Evolutionary conservation across 768 basidiomycete genomes (phyloP).

Genomic region (Tulasnella sp.): DNA sequence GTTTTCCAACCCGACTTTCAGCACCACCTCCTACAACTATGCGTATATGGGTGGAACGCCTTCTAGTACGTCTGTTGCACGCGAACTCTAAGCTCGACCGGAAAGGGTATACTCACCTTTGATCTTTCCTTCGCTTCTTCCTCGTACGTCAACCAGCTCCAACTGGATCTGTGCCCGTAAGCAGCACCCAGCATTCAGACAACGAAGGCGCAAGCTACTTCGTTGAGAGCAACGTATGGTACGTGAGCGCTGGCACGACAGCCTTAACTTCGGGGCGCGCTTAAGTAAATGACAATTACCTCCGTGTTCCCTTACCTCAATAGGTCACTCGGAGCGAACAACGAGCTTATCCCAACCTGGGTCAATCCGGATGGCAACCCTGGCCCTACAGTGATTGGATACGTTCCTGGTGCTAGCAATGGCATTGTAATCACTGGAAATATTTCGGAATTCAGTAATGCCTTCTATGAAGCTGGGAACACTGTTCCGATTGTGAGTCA

Average conservation of each 20-base stretch:
- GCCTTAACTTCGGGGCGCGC: not conserved
- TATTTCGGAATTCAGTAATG: not conserved
- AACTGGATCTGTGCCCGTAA: not conserved
- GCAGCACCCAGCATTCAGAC: not conserved
- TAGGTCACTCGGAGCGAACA: not conserved
- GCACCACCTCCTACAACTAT: not conserved
- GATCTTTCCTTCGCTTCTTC: not conserved
- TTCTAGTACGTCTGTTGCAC: not conserved
- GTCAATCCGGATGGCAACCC: not conserved
- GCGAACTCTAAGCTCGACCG: not conserved
- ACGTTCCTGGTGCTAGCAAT: not conserved
- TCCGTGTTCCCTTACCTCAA: not conserved
- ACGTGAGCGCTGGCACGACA: not conserved
- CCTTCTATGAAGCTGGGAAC: not conserved
- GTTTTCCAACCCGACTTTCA: not conserved
- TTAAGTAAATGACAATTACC: not conserved
- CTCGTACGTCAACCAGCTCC: not conserved
- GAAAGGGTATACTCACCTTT: not conserved
- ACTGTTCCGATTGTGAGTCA: not conserved
- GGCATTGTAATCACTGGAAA: not conserved
- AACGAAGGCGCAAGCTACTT: not conserved
- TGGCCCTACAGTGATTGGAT: not conserved
- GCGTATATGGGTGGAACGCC: not conserved
- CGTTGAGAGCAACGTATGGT: constrained; percentile 1
- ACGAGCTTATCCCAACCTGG: not conserved